Percentiles rank a stretch among this genome's conserved stretches.
phyloP scores from a whole-genome alignment of 78 protist species.

The slime mould (Dictyostelium discoideum) region dicty_2.7 NC_007088.5:6077001-6077500 shows the following conservation, averaged over 20 bases:
- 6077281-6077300: conserved; percentile 21
- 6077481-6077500: neutral
- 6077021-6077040: conserved; percentile 29
- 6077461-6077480: neutral
- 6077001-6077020: conserved; percentile 14
- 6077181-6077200: neutral
- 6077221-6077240: neutral
- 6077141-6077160: conserved; percentile 20
- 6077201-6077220: neutral
- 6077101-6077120: neutral
- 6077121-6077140: conserved; percentile 25
- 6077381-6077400: conserved; percentile 4
- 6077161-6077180: neutral
- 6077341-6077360: neutral
- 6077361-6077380: neutral
- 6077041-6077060: neutral
- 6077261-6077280: conserved; percentile 51
- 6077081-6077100: conserved; percentile 17
- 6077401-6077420: conserved; percentile 10
- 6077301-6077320: neutral
- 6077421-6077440: conserved; percentile 30
- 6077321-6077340: neutral
- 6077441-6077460: conserved; percentile 35
- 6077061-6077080: neutral
- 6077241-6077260: conserved; percentile 19